Conservation (phyloP, 805 yeast species). For the Candida maris region DNA sequence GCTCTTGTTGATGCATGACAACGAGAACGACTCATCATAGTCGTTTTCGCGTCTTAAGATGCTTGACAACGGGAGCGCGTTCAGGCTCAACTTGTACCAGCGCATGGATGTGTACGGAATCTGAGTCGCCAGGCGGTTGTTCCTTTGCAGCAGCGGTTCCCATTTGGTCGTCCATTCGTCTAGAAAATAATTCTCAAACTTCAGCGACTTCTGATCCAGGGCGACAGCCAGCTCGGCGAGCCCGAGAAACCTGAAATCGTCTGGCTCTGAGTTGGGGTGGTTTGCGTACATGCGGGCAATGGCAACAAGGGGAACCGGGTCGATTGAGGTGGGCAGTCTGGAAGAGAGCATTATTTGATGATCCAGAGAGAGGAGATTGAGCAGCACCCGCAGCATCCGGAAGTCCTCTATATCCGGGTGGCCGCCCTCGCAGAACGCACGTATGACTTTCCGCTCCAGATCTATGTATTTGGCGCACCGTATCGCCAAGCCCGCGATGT, state of each 20-base stretch:
- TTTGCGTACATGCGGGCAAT: conserved; percentile 10
- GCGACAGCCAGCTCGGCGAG: conserved; percentile 15
- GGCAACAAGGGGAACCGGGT: conserved; percentile 14
- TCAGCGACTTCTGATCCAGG: conserved; percentile 11
- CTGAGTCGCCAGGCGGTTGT: conserved; percentile 3
- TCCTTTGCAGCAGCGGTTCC: conserved; percentile 6
- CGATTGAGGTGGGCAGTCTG: conserved; percentile 15
- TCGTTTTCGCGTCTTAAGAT: conserved; percentile 8
- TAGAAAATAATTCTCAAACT: conserved; percentile 10
- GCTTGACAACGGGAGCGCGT: conserved; percentile 9
- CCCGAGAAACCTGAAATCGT: conserved; percentile 16
- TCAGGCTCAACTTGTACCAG: conserved; percentile 16
- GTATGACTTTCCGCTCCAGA: conserved; percentile 8
- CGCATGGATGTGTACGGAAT: conserved; percentile 20
- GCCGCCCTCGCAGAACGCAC: conserved; percentile 6
- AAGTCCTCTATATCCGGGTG: conserved; percentile 10
- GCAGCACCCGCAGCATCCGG: conserved; percentile 12
- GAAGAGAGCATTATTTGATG: conserved; percentile 17
- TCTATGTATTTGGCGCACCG: conserved; percentile 14
- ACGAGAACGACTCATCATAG: conserved; percentile 9
- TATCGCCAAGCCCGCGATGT: conserved; percentile 14
- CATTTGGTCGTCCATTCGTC: conserved; percentile 16
- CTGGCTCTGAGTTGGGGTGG: conserved; percentile 8
- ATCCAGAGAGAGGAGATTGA: conserved; percentile 15
- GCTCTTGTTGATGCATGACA: conserved; percentile 13